Conservation (phyloP, 305 asterid genomes). For the Andrographis paniculata region DNA sequence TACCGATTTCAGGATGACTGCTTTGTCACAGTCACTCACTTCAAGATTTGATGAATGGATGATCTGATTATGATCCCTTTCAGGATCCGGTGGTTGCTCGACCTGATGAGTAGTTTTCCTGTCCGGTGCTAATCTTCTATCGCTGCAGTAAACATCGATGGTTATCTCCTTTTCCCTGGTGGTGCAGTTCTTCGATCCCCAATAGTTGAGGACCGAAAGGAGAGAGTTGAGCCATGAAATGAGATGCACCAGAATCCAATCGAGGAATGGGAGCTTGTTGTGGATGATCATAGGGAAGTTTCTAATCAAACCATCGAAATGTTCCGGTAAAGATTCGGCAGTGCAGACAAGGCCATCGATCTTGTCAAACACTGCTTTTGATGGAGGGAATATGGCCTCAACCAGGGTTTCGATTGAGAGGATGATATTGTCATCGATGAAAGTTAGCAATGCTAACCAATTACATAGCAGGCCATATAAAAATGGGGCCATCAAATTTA, state of each 20-base stretch:
- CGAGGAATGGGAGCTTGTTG: constrained; percentile 24
- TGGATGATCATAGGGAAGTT: constrained; percentile 16
- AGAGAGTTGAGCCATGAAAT: constrained; percentile 21
- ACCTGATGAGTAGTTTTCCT: not conserved
- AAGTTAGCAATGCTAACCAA: constrained; percentile 27
- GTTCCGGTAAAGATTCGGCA: constrained; percentile 24
- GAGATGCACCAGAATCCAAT: constrained; percentile 21
- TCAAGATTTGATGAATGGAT: too few relatives aligned
- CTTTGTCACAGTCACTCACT: not conserved
- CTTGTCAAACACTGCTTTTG: constrained; percentile 22
- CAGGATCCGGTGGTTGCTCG: too few relatives aligned
- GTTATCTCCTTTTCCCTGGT: constrained; percentile 24
- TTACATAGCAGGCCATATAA: constrained; percentile 21
- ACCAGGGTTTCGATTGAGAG: constrained; percentile 18
- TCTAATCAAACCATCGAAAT: constrained; percentile 26
- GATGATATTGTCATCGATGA: constrained; percentile 23
- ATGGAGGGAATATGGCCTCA: constrained; percentile 32
- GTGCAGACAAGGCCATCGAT: constrained; percentile 24
- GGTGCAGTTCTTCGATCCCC: constrained; percentile 15
- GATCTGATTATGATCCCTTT: not conserved
- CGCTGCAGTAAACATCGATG: constrained; percentile 16
- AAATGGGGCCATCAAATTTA: constrained; percentile 17
- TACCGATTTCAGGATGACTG: not conserved
- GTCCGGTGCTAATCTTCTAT: not conserved
- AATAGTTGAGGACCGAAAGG: constrained; percentile 11